Evolutionary conservation across 2,329 filamentous ascomycete genomes (phyloP).

Genomic region (Aspergillus fructus): DNA sequence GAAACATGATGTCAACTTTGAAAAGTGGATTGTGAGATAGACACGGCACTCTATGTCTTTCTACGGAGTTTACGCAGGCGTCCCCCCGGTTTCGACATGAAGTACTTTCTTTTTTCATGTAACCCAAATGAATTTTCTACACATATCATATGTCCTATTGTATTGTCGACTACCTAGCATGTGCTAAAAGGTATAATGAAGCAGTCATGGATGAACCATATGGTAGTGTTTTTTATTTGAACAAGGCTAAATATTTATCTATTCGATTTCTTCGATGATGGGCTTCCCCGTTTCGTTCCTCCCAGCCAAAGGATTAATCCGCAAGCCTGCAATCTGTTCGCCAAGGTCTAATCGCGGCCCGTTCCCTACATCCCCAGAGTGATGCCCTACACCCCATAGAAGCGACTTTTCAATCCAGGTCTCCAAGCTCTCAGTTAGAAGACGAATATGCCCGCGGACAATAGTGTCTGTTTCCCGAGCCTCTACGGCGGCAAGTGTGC

Average conservation of each 20-base stretch:
- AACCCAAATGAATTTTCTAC: neutral
- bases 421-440: slow-evolving; percentile 42
- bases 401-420: slow-evolving; percentile 45
- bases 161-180: neutral
- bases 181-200: neutral
- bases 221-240: neutral
- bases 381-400: slow-evolving; percentile 37
- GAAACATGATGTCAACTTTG: neutral
- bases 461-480: slow-evolving; percentile 38
- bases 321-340: slow-evolving; percentile 39
- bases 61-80: neutral
- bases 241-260: neutral
- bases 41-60: neutral
- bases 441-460: slow-evolving; percentile 41
- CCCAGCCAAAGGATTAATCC: slow-evolving; percentile 34
- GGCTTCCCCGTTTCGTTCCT: slow-evolving; percentile 22
- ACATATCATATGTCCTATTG: neutral
- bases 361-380: slow-evolving; percentile 10
- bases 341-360: slow-evolving; percentile 34
- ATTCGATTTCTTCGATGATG: slow-evolving; percentile 47
- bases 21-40: neutral
- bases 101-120: neutral
- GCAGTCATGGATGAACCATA: neutral
- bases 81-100: neutral
- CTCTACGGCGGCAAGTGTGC: slow-evolving; percentile 38